phyloP scores from a whole-genome alignment of 139 green algal species.

The Spirogloea muscicola region DNA sequence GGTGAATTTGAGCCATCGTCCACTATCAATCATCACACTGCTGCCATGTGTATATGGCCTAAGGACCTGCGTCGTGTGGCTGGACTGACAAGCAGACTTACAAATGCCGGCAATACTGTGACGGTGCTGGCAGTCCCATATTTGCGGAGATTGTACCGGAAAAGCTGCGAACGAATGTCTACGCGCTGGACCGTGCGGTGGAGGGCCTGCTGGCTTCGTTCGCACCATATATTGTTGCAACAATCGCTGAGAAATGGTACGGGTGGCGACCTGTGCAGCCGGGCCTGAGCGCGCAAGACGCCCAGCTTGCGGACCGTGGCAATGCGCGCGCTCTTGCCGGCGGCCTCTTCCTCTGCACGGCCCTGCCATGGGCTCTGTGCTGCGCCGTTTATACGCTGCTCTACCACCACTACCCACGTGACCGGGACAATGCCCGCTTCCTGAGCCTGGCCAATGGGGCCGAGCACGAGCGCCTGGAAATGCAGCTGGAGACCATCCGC shows the following conservation, averaged over 20 bases:
- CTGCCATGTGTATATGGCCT: neutral
- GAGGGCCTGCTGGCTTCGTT: conserved; percentile 43
- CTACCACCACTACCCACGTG: conserved; percentile 32
- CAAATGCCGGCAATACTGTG: too few species aligned
- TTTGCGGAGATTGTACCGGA: conserved; percentile 82
- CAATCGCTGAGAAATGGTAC: conserved; percentile 18
- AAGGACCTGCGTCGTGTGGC: neutral
- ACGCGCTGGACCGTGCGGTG: conserved; percentile 77
- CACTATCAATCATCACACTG: neutral
- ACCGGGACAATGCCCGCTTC: conserved; percentile 21
- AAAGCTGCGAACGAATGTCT: conserved; percentile 64
- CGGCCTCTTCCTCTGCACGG: conserved; percentile 16
- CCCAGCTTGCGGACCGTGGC: neutral
- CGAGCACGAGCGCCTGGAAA: too few species aligned
- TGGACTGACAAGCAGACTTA: too few species aligned
- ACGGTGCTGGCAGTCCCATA: too few species aligned
- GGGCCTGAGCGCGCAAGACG: too few species aligned
- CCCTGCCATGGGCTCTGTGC: conserved; percentile 32
- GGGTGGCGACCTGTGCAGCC: too few species aligned
- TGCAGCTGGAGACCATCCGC: too few species aligned
- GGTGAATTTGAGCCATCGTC: neutral
- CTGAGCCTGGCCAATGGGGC: too few species aligned
- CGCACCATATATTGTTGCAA: conserved; percentile 26
- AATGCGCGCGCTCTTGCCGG: conserved; percentile 28
- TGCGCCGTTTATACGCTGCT: conserved; percentile 34